Evolutionary conservation across 2,329 filamentous ascomycete species (phyloP).

Genomic region (Chrysoporthe austroafricana): DNA sequence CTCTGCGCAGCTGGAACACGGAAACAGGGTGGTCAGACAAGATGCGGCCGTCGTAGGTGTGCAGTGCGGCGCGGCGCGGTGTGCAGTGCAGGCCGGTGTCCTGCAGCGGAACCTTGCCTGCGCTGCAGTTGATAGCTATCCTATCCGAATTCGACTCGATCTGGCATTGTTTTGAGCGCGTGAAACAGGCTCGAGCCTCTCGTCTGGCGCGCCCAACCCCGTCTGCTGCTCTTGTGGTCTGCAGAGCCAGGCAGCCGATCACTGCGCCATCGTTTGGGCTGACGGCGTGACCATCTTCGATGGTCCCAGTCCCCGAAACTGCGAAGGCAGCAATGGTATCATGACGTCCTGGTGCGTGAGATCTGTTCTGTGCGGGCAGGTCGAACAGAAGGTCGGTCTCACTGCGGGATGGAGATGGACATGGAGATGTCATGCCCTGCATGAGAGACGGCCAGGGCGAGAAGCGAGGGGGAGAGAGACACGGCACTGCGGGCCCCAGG

Average conservation of each 20-base stretch:
- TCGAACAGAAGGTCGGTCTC: not conserved
- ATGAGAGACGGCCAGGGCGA: conserved; percentile 12
- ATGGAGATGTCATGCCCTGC: conserved; percentile 9
- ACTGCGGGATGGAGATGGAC: not conserved
- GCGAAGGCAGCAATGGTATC: conserved; percentile 11
- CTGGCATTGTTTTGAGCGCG: not conserved
- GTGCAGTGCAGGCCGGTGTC: not conserved
- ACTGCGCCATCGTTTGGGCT: not conserved
- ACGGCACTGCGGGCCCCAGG: not conserved
- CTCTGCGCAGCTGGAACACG: conserved; percentile 16
- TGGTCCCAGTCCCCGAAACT: conserved; percentile 9
- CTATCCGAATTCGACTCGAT: not conserved
- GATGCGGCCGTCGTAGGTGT: conserved; percentile 1
- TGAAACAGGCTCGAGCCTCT: not conserved
- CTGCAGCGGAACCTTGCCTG: not conserved
- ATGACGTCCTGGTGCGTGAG: not conserved
- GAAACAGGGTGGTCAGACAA: conserved; percentile 7
- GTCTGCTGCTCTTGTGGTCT: not conserved
- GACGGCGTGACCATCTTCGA: not conserved
- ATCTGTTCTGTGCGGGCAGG: not conserved
- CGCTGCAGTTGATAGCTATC: not conserved
- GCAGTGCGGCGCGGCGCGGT: not conserved
- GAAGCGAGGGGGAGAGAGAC: not conserved
- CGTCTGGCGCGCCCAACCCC: not conserved
- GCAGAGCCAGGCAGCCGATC: not conserved